A percentile compares a stretch with the other conserved stretches of the same genome.
These are phyloP conservation scores for Colletotrichum lini DNA, from an alignment of 2,329 filamentous ascomycete genomes.

Conservation along the genomic window DNA sequence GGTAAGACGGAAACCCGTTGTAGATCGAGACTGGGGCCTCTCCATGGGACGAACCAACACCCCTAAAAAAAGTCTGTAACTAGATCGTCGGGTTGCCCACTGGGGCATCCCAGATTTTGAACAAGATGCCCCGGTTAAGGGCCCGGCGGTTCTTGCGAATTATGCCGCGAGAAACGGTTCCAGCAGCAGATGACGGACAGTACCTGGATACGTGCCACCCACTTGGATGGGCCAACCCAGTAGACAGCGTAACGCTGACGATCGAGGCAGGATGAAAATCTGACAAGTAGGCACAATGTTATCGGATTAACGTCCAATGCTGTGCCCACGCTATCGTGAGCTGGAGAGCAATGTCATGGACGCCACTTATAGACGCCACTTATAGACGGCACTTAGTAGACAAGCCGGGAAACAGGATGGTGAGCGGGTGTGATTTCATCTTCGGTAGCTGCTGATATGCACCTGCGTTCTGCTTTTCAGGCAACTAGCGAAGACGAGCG, in stretches of 20 bases:
- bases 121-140: constrained; percentile 24
- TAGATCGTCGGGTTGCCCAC: constrained; percentile 35
- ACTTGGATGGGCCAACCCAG: constrained; percentile 30
- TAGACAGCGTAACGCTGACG: constrained; percentile 16
- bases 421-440: constrained; percentile 7
- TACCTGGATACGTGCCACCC: constrained; percentile 24
- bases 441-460: constrained; percentile 17
- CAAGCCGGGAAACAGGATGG: constrained; percentile 5
- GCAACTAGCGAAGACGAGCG: constrained; percentile 27
- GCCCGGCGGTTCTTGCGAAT: constrained; percentile 23
- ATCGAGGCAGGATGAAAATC: neutral
- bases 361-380: neutral
- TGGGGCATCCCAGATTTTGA: constrained; percentile 9
- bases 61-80: constrained; percentile 12
- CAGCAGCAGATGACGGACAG: neutral
- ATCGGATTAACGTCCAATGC: constrained; percentile 7
- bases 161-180: constrained; percentile 14
- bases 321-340: constrained; percentile 2
- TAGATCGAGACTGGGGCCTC: constrained; percentile 19
- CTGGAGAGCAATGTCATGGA: neutral
- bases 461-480: constrained; percentile 3
- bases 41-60: constrained; percentile 31
- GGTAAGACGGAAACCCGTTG: constrained; percentile 20
- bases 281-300: neutral
- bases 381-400: neutral